A percentile compares a stretch with the other conserved stretches of the same genome.
phyloP scores from a whole-genome alignment of 257 asterid species.

The Solanum megistacrolobum region DNA sequence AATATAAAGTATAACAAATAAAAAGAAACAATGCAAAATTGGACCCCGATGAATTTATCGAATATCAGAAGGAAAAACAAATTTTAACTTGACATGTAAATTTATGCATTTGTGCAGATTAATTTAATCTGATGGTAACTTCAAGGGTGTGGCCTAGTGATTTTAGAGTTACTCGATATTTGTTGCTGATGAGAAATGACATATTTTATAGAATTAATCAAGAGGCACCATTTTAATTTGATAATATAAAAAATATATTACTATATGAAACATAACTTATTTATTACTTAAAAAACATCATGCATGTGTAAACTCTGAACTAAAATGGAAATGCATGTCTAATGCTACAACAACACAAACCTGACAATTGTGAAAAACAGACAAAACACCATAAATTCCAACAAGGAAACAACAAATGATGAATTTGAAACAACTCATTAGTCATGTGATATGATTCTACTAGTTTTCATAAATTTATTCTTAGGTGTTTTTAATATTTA shows the following conservation, averaged over 20 bases:
- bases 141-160: rapidly evolving
- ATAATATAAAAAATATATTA: background rate
- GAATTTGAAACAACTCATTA: background rate
- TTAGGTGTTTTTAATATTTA: background rate
- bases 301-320: background rate
- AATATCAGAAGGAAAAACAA: background rate
- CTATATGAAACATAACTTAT: background rate
- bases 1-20: background rate
- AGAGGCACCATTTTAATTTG: too few relatives aligned
- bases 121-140: background rate
- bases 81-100: background rate
- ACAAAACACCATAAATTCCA: background rate
- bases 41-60: background rate
- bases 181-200: rapidly evolving
- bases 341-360: background rate
- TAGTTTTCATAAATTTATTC: background rate
- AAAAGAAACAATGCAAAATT: background rate
- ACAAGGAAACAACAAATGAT: background rate
- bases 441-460: background rate
- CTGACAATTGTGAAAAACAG: background rate
- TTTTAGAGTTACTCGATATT: too few relatives aligned
- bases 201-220: background rate
- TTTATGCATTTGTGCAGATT: background rate
- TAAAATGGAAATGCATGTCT: background rate
- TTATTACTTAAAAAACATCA: background rate